Conservation (phyloP, 2,329 filamentous ascomycete genomes). For the Fusarium torreyae region DNA sequence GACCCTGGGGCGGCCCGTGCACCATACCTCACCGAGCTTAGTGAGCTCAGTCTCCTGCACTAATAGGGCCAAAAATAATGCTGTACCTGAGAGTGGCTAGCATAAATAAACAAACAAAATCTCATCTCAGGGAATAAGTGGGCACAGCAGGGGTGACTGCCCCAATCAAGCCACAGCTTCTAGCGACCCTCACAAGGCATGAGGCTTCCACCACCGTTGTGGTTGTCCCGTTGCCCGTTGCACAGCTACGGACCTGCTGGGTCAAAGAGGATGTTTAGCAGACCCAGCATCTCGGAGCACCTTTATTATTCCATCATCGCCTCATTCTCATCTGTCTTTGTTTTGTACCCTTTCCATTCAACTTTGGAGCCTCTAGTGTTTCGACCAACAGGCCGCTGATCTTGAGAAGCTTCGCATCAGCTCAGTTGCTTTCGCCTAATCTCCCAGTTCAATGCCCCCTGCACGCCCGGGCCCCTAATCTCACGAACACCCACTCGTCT, state of each 20-base stretch:
- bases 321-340: slow-evolving; percentile 24
- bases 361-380: slow-evolving; percentile 16
- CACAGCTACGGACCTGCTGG: slow-evolving; percentile 45
- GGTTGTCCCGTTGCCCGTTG: slow-evolving; percentile 49
- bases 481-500: slow-evolving; percentile 40
- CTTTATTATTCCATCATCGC: slow-evolving; percentile 46
- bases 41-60: slow-evolving; percentile 37
- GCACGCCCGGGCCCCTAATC: slow-evolving; percentile 50
- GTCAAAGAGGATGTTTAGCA: slow-evolving; percentile 29
- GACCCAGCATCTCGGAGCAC: slow-evolving; percentile 35
- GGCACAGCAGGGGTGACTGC: slow-evolving; percentile 1
- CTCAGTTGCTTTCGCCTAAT: slow-evolving; percentile 43
- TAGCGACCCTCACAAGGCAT: slow-evolving; percentile 31
- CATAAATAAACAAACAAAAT: slow-evolving; percentile 58
- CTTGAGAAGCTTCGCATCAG: slow-evolving; percentile 28
- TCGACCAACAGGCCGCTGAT: slow-evolving; percentile 20
- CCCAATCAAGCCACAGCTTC: slow-evolving; percentile 44
- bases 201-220: slow-evolving; percentile 44
- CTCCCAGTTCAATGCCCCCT: slow-evolving; percentile 46
- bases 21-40: slow-evolving; percentile 38
- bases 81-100: slow-evolving; percentile 40
- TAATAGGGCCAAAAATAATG: slow-evolving; percentile 47
- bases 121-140: slow-evolving; percentile 47
- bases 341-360: slow-evolving; percentile 20
- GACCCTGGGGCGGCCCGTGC: slow-evolving; percentile 45